Percentiles rank a stretch among this genome's conserved stretches.
Conservation (phyloP, 495 filamentous ascomycete species). For the Penicillium macrosclerotiorum region DNA sequence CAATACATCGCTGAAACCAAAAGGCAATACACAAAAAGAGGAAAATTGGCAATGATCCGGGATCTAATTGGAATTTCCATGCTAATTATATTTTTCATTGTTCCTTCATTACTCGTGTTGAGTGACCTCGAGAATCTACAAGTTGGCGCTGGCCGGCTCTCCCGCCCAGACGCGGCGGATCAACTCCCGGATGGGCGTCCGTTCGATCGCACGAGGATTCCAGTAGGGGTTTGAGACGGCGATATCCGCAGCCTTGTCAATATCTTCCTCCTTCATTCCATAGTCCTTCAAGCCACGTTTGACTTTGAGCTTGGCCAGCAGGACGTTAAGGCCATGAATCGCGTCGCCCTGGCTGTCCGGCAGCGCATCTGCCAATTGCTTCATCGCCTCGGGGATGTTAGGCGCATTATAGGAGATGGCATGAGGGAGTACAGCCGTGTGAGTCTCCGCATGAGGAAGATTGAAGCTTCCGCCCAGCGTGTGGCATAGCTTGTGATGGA, state of each 20-base stretch:
- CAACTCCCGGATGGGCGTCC: conserved; percentile 57
- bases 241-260: conserved; percentile 65
- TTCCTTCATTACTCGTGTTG: too few relatives aligned
- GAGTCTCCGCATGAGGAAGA: conserved; percentile 68
- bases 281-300: conserved; percentile 57
- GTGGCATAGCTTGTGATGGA: conserved; percentile 73
- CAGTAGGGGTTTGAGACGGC: conserved; percentile 63
- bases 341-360: conserved; percentile 60
- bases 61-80: too few relatives aligned
- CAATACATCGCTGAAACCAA: not conserved
- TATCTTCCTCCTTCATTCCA: conserved; percentile 64
- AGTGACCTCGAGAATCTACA: too few relatives aligned
- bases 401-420: conserved; percentile 68
- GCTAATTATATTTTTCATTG: too few relatives aligned
- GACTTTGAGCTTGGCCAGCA: conserved; percentile 56
- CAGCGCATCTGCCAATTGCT: conserved; percentile 54
- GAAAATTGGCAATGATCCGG: too few relatives aligned
- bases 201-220: conserved; percentile 61
- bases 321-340: conserved; percentile 59
- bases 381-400: conserved; percentile 56
- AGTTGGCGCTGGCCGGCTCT: conserved; percentile 58
- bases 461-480: conserved; percentile 67
- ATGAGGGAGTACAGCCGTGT: conserved; percentile 66
- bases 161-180: conserved; percentile 67
- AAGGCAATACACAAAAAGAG: too few relatives aligned